Percentiles rank a stretch among this genome's conserved stretches.
These are phyloP conservation scores for Trichosporon ovoides DNA, from an alignment of 1,284 basidiomycete species.

Conservation along the genomic window DNA sequence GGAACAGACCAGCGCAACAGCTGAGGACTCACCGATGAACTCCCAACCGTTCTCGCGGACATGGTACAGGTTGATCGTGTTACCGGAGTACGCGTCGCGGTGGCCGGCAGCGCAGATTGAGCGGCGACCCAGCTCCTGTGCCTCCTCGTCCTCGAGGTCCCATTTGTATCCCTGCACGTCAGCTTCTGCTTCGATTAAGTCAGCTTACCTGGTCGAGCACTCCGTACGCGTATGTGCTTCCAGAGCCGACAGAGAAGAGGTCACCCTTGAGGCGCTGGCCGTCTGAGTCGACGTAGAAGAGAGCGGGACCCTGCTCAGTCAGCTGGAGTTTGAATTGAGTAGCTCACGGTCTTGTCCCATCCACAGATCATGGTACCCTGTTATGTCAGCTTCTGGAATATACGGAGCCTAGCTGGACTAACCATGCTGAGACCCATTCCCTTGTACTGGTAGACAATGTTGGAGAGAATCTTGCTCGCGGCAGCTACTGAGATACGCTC, in stretches of 20 bases:
- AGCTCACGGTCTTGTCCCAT: slow-evolving; percentile 92
- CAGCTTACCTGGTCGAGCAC: slow-evolving; percentile 76
- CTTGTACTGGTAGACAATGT: slow-evolving; percentile 97
- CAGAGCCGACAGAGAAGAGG: slow-evolving; percentile 96
- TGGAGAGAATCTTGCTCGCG: slow-evolving; percentile 94
- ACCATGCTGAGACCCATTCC: slow-evolving; percentile 99
- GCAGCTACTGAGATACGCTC: slow-evolving; percentile 98
- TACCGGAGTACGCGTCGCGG: slow-evolving; percentile 96
- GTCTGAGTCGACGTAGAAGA: slow-evolving; percentile 98
- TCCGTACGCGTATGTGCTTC: slow-evolving; percentile 97
- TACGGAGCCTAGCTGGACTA: slow-evolving; percentile 26
- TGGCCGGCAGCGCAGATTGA: slow-evolving; percentile 98
- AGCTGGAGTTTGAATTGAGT: neutral
- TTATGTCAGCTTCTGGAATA: slow-evolving; percentile 7
- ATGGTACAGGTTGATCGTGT: slow-evolving; percentile 92
- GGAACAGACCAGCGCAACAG: too few relatives aligned
- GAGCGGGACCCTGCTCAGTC: slow-evolving; percentile 72
- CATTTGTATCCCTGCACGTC: slow-evolving; percentile 67
- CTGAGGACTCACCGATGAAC: slow-evolving; percentile 66
- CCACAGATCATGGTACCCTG: slow-evolving; percentile 99
- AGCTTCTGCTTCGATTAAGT: neutral
- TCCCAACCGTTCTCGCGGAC: slow-evolving; percentile 91
- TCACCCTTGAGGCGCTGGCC: slow-evolving; percentile 93
- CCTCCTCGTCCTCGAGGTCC: slow-evolving; percentile 90
- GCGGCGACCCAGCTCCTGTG: slow-evolving; percentile 86